These are phyloP conservation scores for Erucastrum elatum DNA, from an alignment of 345 rosid genomes.

Conservation along the genomic window DNA sequence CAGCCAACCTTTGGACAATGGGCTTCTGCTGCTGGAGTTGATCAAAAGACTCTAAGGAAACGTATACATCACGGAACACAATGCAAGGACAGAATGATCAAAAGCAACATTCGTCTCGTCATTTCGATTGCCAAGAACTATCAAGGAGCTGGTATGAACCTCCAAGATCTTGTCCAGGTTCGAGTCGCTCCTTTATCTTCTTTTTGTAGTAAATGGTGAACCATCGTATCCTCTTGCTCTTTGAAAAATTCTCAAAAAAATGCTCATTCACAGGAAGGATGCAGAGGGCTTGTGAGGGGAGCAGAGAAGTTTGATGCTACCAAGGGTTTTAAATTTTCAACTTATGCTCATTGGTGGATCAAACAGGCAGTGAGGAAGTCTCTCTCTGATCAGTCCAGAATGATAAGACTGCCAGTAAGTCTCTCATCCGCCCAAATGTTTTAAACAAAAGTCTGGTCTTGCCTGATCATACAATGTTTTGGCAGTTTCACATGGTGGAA, in stretches of 20 bases:
- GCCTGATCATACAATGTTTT: slow-evolving; percentile 27
- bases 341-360: slow-evolving; percentile 99
- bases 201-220: background rate
- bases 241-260: background rate
- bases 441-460: background rate
- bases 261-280: slow-evolving; percentile 77
- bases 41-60: slow-evolving; percentile 63
- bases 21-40: slow-evolving; percentile 94
- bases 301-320: slow-evolving; percentile 94
- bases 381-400: slow-evolving; percentile 84
- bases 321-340: slow-evolving; percentile 94
- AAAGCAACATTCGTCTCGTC: slow-evolving; percentile 92
- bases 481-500: slow-evolving; percentile 94
- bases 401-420: slow-evolving; percentile 83
- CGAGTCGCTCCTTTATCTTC: background rate
- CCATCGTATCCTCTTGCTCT: background rate
- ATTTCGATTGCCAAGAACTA: slow-evolving; percentile 93
- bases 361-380: slow-evolving; percentile 87
- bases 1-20: slow-evolving; percentile 77
- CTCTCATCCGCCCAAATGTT: slow-evolving; percentile 2
- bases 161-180: slow-evolving; percentile 98
- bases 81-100: slow-evolving; percentile 95
- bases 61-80: slow-evolving; percentile 63
- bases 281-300: slow-evolving; percentile 88
- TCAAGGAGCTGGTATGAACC: slow-evolving; percentile 86